phyloP scores from a whole-genome alignment of 2,329 filamentous ascomycete species.

The Ceratocystis cubensis region DNA sequence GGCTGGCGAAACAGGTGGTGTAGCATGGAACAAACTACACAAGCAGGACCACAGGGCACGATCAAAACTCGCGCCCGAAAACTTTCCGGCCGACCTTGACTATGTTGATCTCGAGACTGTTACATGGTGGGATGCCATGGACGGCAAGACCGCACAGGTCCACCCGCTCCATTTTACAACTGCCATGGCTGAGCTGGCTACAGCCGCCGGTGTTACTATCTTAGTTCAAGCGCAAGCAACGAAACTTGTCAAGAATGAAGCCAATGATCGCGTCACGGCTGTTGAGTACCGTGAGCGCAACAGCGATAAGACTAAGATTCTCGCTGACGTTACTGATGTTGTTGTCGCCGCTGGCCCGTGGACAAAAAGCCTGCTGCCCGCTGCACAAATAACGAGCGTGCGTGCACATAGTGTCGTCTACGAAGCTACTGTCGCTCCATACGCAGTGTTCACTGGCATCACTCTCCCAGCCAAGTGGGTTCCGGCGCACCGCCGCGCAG shows the following conservation, averaged over 20 bases:
- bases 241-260: constrained; percentile 25
- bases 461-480: constrained; percentile 54
- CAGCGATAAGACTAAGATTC: constrained; percentile 28
- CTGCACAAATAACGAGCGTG: constrained; percentile 44
- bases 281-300: constrained; percentile 47
- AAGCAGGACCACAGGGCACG: constrained; percentile 43
- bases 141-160: constrained; percentile 75
- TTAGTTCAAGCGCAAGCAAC: constrained; percentile 55
- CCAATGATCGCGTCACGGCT: constrained; percentile 39
- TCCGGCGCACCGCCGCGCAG: constrained; percentile 36
- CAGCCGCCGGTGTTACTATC: constrained; percentile 55
- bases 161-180: constrained; percentile 87
- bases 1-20: constrained; percentile 13
- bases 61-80: constrained; percentile 40
- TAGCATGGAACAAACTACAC: constrained; percentile 46
- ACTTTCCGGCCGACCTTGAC: constrained; percentile 64
- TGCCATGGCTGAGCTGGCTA: constrained; percentile 63
- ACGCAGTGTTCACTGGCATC: constrained; percentile 80
- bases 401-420: constrained; percentile 56
- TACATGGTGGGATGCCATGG: constrained; percentile 69
- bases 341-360: constrained; percentile 49
- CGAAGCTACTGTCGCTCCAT: constrained; percentile 52
- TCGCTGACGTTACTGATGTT: constrained; percentile 40
- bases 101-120: constrained; percentile 65
- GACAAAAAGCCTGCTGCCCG: constrained; percentile 47